Conservation (phyloP, 2,329 filamentous ascomycete species). For the Lachnellula hyalina region DNA sequence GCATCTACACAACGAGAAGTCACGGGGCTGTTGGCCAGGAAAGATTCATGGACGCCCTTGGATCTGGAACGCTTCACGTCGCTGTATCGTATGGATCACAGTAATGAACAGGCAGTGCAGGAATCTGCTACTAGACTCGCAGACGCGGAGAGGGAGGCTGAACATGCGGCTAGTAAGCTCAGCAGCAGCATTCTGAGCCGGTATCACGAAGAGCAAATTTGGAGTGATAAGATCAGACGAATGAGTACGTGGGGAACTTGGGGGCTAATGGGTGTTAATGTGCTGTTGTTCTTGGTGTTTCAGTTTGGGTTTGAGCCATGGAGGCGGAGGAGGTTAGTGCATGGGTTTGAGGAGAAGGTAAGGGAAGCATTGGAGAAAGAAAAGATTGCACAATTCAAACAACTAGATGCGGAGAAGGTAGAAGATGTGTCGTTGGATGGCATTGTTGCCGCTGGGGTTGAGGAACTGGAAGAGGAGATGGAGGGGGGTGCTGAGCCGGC, state of each 20-base stretch:
- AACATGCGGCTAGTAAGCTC: slow-evolving; percentile 69
- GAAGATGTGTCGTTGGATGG: slow-evolving; percentile 18
- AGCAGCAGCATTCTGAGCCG: slow-evolving; percentile 80
- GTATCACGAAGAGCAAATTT: slow-evolving; percentile 99
- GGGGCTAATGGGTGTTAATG: slow-evolving; percentile 95
- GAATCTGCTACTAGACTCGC: slow-evolving; percentile 67
- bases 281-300: slow-evolving; percentile 78
- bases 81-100: slow-evolving; percentile 86
- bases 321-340: slow-evolving; percentile 74
- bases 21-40: slow-evolving; percentile 85
- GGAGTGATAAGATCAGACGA: slow-evolving; percentile 93
- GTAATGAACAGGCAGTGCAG: slow-evolving; percentile 80
- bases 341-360: slow-evolving; percentile 75
- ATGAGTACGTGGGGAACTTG: slow-evolving; percentile 99
- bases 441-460: slow-evolving; percentile 19
- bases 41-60: slow-evolving; percentile 80
- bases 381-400: slow-evolving; percentile 14
- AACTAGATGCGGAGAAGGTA: slow-evolving; percentile 2
- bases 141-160: slow-evolving; percentile 71
- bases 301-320: slow-evolving; percentile 92
- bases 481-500: slow-evolving; percentile 14
- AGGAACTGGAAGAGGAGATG: slow-evolving; percentile 21
- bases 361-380: slow-evolving; percentile 51
- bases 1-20: slow-evolving; percentile 93
- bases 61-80: slow-evolving; percentile 94